Percentiles rank a stretch among this genome's conserved stretches.
Evolutionary conservation across 1,139 yeast species (phyloP).

Genomic region (Zygoascus hellenicus): DNA sequence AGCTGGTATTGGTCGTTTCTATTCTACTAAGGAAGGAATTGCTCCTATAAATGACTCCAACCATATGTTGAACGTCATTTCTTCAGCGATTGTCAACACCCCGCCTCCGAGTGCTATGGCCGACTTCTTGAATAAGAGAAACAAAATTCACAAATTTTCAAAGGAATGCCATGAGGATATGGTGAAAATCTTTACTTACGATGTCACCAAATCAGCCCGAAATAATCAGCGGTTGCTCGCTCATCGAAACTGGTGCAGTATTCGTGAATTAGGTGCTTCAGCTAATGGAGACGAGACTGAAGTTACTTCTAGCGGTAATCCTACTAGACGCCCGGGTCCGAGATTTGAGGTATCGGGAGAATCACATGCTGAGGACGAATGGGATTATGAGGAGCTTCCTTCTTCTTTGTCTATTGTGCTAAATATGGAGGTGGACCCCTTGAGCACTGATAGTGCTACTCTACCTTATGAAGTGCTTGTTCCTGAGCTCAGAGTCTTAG

Average conservation of each 20-base stretch:
- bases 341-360: constrained; percentile 5
- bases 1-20: constrained; percentile 75
- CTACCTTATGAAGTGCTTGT: constrained; percentile 62
- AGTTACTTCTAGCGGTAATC: constrained; percentile 23
- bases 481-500: constrained; percentile 42
- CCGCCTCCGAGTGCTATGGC: constrained; percentile 94
- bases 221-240: constrained; percentile 60
- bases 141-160: constrained; percentile 47
- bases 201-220: constrained; percentile 47
- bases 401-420: constrained; percentile 63
- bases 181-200: constrained; percentile 60
- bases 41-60: constrained; percentile 68
- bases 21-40: constrained; percentile 45
- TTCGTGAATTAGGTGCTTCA: constrained; percentile 25
- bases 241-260: constrained; percentile 65
- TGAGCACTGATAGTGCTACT: constrained; percentile 49
- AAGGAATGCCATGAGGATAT: constrained; percentile 72
- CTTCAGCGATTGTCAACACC: constrained; percentile 85
- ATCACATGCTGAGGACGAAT: constrained; percentile 41
- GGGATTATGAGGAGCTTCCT: constrained; percentile 35
- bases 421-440: constrained; percentile 62
- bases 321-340: constrained; percentile 15
- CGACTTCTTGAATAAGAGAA: constrained; percentile 54
- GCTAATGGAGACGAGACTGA: constrained; percentile 19
- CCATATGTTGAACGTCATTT: constrained; percentile 73